Evolutionary conservation across 306 rosid species (phyloP).

Genomic region (Luffa aegyptiaca): DNA sequence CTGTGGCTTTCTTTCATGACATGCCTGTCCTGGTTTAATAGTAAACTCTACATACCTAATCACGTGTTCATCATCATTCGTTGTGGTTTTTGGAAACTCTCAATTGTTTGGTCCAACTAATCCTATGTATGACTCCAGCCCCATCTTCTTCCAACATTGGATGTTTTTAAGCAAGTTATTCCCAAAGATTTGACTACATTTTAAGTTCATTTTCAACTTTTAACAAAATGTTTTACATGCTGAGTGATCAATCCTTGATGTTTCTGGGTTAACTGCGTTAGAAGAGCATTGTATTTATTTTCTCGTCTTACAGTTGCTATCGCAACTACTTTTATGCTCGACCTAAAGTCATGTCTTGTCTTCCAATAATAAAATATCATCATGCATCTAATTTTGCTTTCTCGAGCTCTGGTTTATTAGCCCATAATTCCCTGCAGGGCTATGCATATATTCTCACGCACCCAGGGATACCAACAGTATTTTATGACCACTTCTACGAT

Average conservation of each 20-base stretch:
- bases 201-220: background rate
- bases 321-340: background rate
- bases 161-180: background rate
- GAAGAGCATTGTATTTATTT: background rate
- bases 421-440: slow-evolving; percentile 39
- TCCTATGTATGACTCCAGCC: background rate
- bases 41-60: background rate
- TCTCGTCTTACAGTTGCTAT: background rate
- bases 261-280: background rate
- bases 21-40: background rate
- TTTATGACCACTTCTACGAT: slow-evolving; percentile 83
- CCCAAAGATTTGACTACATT: background rate
- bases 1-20: background rate
- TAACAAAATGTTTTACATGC: background rate
- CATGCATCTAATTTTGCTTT: background rate
- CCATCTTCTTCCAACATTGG: background rate
- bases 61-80: background rate
- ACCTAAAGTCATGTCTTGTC: background rate
- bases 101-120: background rate
- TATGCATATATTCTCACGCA: slow-evolving; percentile 84
- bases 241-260: background rate
- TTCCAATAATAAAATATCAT: background rate
- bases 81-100: background rate
- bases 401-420: background rate
- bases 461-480: slow-evolving; percentile 86